A percentile compares a stretch with the other conserved stretches of the same genome.
phyloP scores from a whole-genome alignment of 257 asterid species.

The Solanum medicagineum region DNA sequence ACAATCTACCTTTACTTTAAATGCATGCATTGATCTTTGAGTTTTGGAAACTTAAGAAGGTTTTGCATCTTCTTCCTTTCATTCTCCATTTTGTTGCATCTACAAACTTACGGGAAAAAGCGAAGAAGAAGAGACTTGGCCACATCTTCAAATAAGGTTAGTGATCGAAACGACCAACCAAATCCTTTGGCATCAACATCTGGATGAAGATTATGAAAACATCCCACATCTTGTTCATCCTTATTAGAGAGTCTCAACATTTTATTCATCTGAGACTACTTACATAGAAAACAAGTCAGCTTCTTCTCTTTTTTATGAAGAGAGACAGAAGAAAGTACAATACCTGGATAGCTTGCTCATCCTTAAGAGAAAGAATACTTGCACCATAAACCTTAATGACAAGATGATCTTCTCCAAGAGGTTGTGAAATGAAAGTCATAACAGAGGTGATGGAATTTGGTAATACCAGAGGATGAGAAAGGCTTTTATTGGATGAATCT shows the following conservation, averaged over 20 bases:
- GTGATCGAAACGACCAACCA: slow-evolving; percentile 40
- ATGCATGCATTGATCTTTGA: neutral
- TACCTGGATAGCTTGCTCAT: slow-evolving; percentile 13
- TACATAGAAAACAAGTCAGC: neutral
- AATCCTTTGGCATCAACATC: slow-evolving; percentile 20
- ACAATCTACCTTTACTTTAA: neutral
- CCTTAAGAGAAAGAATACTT: neutral
- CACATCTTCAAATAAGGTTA: slow-evolving; percentile 41
- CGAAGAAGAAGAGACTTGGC: slow-evolving; percentile 40
- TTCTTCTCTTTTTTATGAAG: too few relatives aligned
- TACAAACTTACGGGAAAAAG: neutral
- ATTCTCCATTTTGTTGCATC: too few relatives aligned
- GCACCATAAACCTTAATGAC: neutral
- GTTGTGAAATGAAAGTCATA: slow-evolving; percentile 21
- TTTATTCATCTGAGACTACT: slow-evolving; percentile 27
- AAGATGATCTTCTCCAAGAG: neutral
- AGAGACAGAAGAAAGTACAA: neutral
- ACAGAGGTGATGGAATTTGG: neutral
- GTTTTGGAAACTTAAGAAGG: neutral
- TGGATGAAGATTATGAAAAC: slow-evolving; percentile 18
- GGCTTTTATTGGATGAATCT: slow-evolving; percentile 4
- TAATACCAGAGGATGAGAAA: slow-evolving; percentile 22
- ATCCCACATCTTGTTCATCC: slow-evolving; percentile 13
- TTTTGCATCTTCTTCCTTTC: too few relatives aligned
- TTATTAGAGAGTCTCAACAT: slow-evolving; percentile 28